Percentiles rank a stretch among this genome's conserved stretches.
phyloP scores from a whole-genome alignment of 345 rosid genomes.

The Schrenkiella parvula region DNA sequence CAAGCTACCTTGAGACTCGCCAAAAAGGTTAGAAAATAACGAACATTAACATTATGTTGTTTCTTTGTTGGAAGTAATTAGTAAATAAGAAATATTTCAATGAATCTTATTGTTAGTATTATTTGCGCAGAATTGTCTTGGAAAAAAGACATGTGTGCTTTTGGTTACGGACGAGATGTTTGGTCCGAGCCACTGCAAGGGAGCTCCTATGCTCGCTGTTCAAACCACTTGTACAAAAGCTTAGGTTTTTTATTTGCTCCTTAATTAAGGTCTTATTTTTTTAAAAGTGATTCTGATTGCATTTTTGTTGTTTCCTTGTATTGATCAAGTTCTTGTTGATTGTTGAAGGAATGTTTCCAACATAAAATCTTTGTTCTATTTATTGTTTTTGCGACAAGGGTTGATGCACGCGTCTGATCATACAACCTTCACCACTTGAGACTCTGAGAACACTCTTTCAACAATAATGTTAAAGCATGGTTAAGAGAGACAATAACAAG shows the following conservation, averaged over 20 bases:
- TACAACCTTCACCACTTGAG: background rate
- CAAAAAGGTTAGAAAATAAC: slow-evolving; percentile 1
- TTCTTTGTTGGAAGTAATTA: background rate
- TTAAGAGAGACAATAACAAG: background rate
- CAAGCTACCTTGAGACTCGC: background rate
- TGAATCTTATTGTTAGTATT: background rate
- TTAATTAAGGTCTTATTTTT: background rate
- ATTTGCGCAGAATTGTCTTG: slow-evolving; percentile 26
- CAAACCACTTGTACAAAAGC: background rate
- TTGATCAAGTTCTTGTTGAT: background rate
- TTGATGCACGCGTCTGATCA: background rate
- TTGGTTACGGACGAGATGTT: slow-evolving; percentile 19
- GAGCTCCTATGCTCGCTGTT: background rate
- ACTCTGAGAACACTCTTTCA: background rate
- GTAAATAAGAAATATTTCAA: background rate
- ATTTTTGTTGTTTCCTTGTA: background rate
- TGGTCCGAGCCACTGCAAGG: slow-evolving; percentile 14
- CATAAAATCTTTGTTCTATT: background rate
- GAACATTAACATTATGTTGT: background rate
- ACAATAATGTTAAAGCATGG: too few species aligned
- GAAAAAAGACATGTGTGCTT: background rate
- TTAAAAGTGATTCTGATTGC: background rate
- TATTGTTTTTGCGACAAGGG: background rate
- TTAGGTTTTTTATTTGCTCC: slow-evolving; percentile 1
- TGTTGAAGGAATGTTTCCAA: background rate